A percentile compares a stretch with the other conserved stretches of the same genome.
These are phyloP conservation scores for Yarrowia sp. DNA, from an alignment of 805 yeast genomes.

Conservation along the genomic window DNA sequence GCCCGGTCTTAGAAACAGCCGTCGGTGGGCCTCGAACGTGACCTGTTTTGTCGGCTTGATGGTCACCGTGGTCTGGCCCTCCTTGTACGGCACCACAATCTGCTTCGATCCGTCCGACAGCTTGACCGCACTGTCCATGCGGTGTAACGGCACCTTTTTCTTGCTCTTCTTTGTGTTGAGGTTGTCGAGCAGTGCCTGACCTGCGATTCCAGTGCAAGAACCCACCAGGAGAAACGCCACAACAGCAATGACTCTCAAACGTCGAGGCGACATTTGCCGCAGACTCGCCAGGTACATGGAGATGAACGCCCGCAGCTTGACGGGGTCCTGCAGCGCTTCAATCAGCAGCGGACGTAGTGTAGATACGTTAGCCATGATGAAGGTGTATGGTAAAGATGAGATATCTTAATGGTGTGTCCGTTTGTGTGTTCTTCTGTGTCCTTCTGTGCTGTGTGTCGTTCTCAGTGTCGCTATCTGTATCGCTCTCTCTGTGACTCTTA, in stretches of 20 bases:
- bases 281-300: conserved; percentile 17
- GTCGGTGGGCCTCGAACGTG: conserved; percentile 48
- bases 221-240: conserved; percentile 29
- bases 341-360: conserved; percentile 16
- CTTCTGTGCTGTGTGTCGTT: not conserved
- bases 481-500: not conserved
- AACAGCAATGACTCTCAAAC: conserved; percentile 22
- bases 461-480: not conserved
- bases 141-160: conserved; percentile 41
- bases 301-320: conserved; percentile 38
- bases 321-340: conserved; percentile 39
- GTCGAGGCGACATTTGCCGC: conserved; percentile 23
- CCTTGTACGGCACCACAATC: conserved; percentile 44
- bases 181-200: conserved; percentile 31
- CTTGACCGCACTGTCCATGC: conserved; percentile 45
- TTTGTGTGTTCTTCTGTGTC: not conserved
- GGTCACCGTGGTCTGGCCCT: conserved; percentile 43
- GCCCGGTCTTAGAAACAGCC: conserved; percentile 44
- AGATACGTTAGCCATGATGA: conserved; percentile 25
- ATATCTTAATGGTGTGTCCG: not conserved
- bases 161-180: conserved; percentile 21
- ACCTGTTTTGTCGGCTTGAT: conserved; percentile 47
- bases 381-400: too few relatives aligned
- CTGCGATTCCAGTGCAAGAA: conserved; percentile 31
- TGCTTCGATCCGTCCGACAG: conserved; percentile 47